phyloP scores from a whole-genome alignment of 192 early-diverging fungal genomes.

The Podila verticillata region DNA sequence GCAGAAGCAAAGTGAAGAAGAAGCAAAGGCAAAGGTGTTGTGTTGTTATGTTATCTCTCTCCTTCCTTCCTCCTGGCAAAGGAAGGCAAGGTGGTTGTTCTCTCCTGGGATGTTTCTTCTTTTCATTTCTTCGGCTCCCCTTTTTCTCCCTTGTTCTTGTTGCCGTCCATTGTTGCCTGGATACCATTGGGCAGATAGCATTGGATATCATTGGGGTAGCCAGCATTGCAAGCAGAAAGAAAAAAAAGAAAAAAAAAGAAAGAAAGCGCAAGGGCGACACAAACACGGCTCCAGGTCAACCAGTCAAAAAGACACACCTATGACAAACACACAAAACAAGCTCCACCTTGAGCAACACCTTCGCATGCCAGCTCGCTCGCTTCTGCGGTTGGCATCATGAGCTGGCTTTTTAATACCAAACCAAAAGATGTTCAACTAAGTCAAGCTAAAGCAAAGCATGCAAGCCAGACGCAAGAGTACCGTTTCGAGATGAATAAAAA shows the following conservation, averaged over 20 bases:
- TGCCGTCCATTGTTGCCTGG: not conserved
- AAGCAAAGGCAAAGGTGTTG: too few relatives aligned
- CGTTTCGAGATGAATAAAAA: not conserved
- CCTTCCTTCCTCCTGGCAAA: too few relatives aligned
- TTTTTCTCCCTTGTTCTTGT: not conserved
- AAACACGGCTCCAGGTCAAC: too few relatives aligned
- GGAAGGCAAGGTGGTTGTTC: not conserved
- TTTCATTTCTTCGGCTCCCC: not conserved
- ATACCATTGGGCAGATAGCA: not conserved
- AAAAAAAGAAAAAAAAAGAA: not conserved
- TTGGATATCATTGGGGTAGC: not conserved
- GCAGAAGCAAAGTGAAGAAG: too few relatives aligned
- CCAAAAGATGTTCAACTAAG: not conserved
- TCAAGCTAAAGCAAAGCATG: not conserved
- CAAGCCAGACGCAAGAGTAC: not conserved
- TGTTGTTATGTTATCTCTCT: too few relatives aligned
- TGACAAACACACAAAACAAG: not conserved
- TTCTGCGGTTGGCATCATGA: too few relatives aligned
- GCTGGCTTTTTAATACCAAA: too few relatives aligned
- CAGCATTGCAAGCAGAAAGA: not conserved
- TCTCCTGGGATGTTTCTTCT: constrained; percentile 4
- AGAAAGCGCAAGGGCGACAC: too few relatives aligned
- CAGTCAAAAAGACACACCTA: too few relatives aligned
- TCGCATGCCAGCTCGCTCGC: too few relatives aligned
- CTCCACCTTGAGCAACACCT: too few relatives aligned